Evolutionary conservation across 306 rosid genomes (phyloP).

Genomic region (Arachis hypogaea): DNA sequence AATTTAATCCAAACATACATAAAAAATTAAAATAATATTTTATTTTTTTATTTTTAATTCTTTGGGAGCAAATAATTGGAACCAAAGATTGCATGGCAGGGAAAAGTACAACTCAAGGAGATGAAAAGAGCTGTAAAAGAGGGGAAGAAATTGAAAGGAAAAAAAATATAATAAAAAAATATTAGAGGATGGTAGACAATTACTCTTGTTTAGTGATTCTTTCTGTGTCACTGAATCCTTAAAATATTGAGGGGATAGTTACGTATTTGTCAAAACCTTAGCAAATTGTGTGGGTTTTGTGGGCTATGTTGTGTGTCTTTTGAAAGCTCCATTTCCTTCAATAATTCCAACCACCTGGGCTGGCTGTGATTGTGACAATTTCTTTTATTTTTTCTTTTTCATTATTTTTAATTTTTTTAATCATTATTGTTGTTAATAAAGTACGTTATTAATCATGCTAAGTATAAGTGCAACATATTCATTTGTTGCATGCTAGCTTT

Average conservation of each 20-base stretch:
- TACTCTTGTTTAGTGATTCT: constrained; percentile 39
- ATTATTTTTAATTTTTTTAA: too few relatives aligned
- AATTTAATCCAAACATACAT: too few relatives aligned
- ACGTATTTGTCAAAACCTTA: constrained; percentile 43
- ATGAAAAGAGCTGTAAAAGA: constrained; percentile 42
- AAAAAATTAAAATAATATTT: too few relatives aligned
- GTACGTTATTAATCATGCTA: constrained; percentile 12
- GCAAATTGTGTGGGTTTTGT: constrained; percentile 39
- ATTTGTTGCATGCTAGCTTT: not conserved
- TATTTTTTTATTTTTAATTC: constrained; percentile 1
- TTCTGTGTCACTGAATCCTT: constrained; percentile 45
- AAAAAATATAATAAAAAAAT: too few relatives aligned
- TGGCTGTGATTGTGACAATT: constrained; percentile 53
- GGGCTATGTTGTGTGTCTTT: constrained; percentile 39
- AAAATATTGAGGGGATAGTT: constrained; percentile 44
- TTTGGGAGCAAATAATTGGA: constrained; percentile 48
- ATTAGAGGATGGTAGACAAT: too few relatives aligned
- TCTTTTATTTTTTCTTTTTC: constrained; percentile 15
- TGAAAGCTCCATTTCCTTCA: constrained; percentile 66
- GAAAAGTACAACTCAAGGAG: constrained; percentile 47
- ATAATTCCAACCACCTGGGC: constrained; percentile 65
- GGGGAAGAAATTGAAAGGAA: too few relatives aligned
- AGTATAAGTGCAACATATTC: constrained; percentile 19
- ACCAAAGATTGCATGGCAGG: constrained; percentile 44
- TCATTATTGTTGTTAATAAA: constrained; percentile 15